Evolutionary conservation across 148 eudicot species (phyloP).

Genomic region (Dysphania ambrosioides): DNA sequence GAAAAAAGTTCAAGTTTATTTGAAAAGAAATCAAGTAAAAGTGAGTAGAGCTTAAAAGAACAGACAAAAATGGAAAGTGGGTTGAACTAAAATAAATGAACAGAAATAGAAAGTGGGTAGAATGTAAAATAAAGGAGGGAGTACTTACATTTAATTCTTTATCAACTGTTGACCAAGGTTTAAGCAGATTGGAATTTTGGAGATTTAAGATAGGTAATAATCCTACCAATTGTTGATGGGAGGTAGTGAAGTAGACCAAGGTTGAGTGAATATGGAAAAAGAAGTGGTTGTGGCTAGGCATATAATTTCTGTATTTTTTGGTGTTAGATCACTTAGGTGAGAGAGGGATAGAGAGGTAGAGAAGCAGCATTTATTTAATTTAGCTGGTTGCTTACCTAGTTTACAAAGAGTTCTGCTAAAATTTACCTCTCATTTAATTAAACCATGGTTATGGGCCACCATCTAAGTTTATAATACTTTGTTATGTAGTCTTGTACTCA

Average conservation of each 20-base stretch:
- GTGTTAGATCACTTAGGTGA: neutral
- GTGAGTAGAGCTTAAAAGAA: too few species aligned
- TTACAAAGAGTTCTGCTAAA: neutral
- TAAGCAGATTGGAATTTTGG: too few species aligned
- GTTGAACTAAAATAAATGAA: too few species aligned
- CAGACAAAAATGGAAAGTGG: too few species aligned
- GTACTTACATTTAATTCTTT: too few species aligned
- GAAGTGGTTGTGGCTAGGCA: neutral
- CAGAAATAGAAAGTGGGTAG: too few species aligned
- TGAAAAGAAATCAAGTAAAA: too few species aligned
- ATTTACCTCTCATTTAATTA: too few species aligned
- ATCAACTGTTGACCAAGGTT: too few species aligned
- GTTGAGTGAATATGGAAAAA: neutral
- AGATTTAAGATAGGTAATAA: neutral
- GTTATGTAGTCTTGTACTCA: neutral
- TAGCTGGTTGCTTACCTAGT: neutral
- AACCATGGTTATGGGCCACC: neutral
- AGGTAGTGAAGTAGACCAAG: neutral
- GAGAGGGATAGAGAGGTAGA: too few species aligned
- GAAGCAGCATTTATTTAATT: neutral
- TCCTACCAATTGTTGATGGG: neutral
- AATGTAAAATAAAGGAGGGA: too few species aligned
- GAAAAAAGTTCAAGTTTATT: too few species aligned
- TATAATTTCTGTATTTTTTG: neutral
- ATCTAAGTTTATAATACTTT: neutral